These are phyloP conservation scores for Lipomyces lipofer DNA, from an alignment of 805 yeast genomes.

Conservation along the genomic window DNA sequence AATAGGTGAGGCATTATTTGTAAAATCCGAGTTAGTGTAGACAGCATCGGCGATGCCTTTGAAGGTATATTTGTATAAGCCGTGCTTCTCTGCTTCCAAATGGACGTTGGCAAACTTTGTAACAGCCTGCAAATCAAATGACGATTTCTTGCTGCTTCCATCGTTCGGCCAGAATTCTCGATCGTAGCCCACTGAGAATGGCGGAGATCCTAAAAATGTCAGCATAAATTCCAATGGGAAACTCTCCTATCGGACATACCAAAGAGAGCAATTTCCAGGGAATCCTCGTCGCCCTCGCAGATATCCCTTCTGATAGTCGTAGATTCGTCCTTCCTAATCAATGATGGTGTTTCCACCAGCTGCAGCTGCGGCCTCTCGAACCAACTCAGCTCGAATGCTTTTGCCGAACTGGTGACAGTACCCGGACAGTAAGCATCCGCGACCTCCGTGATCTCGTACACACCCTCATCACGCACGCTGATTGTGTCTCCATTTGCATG, in stretches of 20 bases:
- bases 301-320: constrained; percentile 44
- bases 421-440: constrained; percentile 57
- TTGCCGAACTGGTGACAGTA: constrained; percentile 39
- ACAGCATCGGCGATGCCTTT: constrained; percentile 64
- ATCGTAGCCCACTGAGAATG: constrained; percentile 21
- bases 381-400: constrained; percentile 46
- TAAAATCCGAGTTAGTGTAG: constrained; percentile 50
- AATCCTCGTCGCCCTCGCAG: constrained; percentile 52
- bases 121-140: constrained; percentile 48
- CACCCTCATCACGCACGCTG: constrained; percentile 48
- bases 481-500: constrained; percentile 38
- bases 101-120: constrained; percentile 53
- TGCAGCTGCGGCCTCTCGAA: constrained; percentile 49
- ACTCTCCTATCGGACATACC: constrained; percentile 41
- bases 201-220: constrained; percentile 10
- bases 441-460: constrained; percentile 48
- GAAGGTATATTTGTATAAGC: constrained; percentile 62
- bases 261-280: constrained; percentile 51
- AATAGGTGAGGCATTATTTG: constrained; percentile 39
- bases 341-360: constrained; percentile 41
- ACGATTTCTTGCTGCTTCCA: neutral
- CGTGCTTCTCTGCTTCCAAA: constrained; percentile 49
- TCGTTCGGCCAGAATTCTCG: constrained; percentile 8
- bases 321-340: constrained; percentile 33
- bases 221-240: neutral